Conservation (phyloP, 345 rosid species). For the sweet orange (Citrus sinensis) region DNA sequence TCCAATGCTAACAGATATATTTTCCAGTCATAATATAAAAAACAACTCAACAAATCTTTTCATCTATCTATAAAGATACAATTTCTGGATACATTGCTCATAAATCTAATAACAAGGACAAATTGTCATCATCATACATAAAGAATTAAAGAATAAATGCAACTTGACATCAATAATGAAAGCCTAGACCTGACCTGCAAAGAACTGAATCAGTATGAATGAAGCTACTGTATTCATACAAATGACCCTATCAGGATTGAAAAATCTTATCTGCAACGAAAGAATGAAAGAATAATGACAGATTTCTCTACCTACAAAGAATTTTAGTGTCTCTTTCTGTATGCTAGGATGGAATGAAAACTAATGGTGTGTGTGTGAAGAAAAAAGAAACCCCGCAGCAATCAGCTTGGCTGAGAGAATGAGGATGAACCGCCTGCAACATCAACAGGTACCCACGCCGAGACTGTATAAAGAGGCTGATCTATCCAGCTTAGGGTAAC, state of each 20-base stretch:
- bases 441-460: conserved; percentile 72
- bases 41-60: background rate
- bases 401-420: conserved; percentile 52
- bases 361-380: conserved; percentile 15
- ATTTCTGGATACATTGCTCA: conserved; percentile 15
- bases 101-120: background rate
- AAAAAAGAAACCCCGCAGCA: conserved; percentile 24
- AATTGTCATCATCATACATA: conserved; percentile 36
- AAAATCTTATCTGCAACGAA: conserved; percentile 46
- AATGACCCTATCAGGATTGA: conserved; percentile 11
- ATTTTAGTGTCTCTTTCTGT: conserved; percentile 32
- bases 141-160: conserved; percentile 42
- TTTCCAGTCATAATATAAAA: background rate
- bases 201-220: conserved; percentile 24
- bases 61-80: conserved; percentile 8
- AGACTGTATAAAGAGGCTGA: conserved; percentile 83
- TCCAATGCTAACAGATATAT: too few relatives aligned
- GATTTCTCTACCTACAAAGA: conserved; percentile 53
- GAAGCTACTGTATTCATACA: conserved; percentile 23
- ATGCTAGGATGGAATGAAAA: conserved; percentile 28
- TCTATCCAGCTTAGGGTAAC: conserved; percentile 75
- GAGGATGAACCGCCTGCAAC: conserved; percentile 64
- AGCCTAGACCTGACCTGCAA: conserved; percentile 19
- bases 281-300: conserved; percentile 58
- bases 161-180: conserved; percentile 21